Evolutionary conservation across 768 basidiomycete species (phyloP).

Genomic region (Termitomyces sp.): DNA sequence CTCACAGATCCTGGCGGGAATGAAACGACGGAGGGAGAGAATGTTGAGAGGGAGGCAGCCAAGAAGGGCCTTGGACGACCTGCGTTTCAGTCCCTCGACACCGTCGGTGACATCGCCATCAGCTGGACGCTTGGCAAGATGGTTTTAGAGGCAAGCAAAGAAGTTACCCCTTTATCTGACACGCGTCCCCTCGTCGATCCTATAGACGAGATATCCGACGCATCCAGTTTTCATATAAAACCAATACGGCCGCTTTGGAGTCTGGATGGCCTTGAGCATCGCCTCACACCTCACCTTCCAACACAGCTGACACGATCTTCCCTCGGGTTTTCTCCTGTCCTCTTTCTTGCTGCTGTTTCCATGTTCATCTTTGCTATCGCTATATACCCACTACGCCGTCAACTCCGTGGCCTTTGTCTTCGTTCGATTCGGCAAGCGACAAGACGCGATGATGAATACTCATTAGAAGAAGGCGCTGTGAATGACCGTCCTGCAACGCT

Average conservation of each 20-base stretch:
- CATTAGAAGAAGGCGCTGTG: constrained; percentile 49
- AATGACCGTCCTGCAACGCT: constrained; percentile 29
- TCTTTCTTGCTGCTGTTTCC: constrained; percentile 52
- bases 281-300: constrained; percentile 63
- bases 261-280: constrained; percentile 57
- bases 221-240: constrained; percentile 47
- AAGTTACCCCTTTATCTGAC: constrained; percentile 49
- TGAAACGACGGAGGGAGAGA: constrained; percentile 58
- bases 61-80: constrained; percentile 80
- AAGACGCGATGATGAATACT: constrained; percentile 32
- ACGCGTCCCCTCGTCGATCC: constrained; percentile 66
- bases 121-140: constrained; percentile 99
- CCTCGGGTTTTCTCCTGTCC: constrained; percentile 68
- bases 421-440: constrained; percentile 35
- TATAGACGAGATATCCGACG: constrained; percentile 56
- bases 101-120: constrained; percentile 90
- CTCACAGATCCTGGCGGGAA: constrained; percentile 86
- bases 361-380: constrained; percentile 39
- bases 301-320: constrained; percentile 54
- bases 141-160: constrained; percentile 95
- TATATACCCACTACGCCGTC: constrained; percentile 54
- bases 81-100: constrained; percentile 89
- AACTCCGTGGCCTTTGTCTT: constrained; percentile 40
- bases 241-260: constrained; percentile 62
- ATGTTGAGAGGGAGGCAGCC: constrained; percentile 70